Conservation (phyloP, 2,329 filamentous ascomycete genomes). For the Pyrenophora teres region DNA sequence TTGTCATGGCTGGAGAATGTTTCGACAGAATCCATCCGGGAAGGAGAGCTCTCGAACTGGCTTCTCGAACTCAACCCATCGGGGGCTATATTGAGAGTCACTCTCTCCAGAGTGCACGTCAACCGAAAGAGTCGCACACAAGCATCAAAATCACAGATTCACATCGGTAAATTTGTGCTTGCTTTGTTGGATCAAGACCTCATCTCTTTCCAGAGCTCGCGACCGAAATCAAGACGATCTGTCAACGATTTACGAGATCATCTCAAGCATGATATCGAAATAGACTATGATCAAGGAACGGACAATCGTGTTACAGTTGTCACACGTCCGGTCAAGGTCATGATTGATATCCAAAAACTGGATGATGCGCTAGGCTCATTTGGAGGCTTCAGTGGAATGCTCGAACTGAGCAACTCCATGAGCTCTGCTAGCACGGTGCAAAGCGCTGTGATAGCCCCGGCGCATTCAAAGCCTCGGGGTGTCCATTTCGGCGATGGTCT, state of each 20-base stretch:
- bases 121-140: slow-evolving; percentile 23
- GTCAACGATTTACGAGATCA: slow-evolving; percentile 28
- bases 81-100: slow-evolving; percentile 37
- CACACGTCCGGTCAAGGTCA: slow-evolving; percentile 76
- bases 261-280: slow-evolving; percentile 37
- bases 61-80: slow-evolving; percentile 31
- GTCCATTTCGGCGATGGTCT: slow-evolving; percentile 62
- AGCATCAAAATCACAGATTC: slow-evolving; percentile 30
- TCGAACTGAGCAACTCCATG: slow-evolving; percentile 86
- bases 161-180: slow-evolving; percentile 52
- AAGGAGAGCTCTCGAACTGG: slow-evolving; percentile 1
- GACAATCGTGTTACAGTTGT: slow-evolving; percentile 62
- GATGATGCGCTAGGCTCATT: slow-evolving; percentile 89
- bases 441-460: slow-evolving; percentile 38
- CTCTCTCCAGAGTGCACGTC: slow-evolving; percentile 30
- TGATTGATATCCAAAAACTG: slow-evolving; percentile 76
- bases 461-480: slow-evolving; percentile 49
- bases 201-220: slow-evolving; percentile 54
- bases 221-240: slow-evolving; percentile 33
- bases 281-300: slow-evolving; percentile 38
- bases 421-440: slow-evolving; percentile 68
- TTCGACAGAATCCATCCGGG: slow-evolving; percentile 28
- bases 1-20: slow-evolving; percentile 42
- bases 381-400: slow-evolving; percentile 86
- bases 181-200: slow-evolving; percentile 57